Evolutionary conservation across 352 stramenopile species (phyloP).

Genomic region (Thalassiosira mediterranea): DNA sequence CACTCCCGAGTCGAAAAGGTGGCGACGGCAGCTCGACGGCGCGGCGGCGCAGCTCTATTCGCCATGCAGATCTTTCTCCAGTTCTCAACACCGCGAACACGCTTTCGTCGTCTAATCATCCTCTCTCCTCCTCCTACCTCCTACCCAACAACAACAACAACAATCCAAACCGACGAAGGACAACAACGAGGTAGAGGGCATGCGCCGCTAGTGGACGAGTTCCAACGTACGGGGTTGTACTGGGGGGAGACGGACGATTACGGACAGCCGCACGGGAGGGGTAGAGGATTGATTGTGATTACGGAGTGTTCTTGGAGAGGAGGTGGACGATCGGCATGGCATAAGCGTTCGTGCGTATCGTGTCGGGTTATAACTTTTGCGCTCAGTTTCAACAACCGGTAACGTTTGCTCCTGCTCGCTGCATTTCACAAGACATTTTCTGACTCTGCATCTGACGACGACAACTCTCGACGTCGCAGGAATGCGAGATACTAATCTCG

Average conservation of each 20-base stretch:
- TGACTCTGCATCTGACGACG: too few species aligned
- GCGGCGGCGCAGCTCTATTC: slow-evolving; percentile 10
- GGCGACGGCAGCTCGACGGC: slow-evolving; percentile 4
- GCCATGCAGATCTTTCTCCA: slow-evolving; percentile 4
- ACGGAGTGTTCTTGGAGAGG: slow-evolving; percentile 1
- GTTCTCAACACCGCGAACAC: too few species aligned
- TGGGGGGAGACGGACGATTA: slow-evolving; percentile 14
- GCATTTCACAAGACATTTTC: too few species aligned
- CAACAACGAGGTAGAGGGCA: not conserved
- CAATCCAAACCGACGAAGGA: too few species aligned
- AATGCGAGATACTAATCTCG: too few species aligned
- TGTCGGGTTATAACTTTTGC: too few species aligned
- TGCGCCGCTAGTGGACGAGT: slow-evolving; percentile 8
- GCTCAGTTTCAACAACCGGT: too few species aligned
- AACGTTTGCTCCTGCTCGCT: too few species aligned
- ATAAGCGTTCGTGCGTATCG: too few species aligned
- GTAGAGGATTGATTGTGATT: not conserved
- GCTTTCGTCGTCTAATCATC: not conserved
- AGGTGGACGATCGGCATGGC: slow-evolving; percentile 4
- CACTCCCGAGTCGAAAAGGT: too few species aligned
- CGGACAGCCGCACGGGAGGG: not conserved
- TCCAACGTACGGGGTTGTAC: slow-evolving; percentile 1
- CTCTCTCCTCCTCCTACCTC: not conserved
- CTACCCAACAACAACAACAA: not conserved
- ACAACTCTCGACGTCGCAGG: too few species aligned